A percentile compares a stretch with the other conserved stretches of the same genome.
Conservation (phyloP, 116 monocot species). For the Papilionanthe hybrid region DNA sequence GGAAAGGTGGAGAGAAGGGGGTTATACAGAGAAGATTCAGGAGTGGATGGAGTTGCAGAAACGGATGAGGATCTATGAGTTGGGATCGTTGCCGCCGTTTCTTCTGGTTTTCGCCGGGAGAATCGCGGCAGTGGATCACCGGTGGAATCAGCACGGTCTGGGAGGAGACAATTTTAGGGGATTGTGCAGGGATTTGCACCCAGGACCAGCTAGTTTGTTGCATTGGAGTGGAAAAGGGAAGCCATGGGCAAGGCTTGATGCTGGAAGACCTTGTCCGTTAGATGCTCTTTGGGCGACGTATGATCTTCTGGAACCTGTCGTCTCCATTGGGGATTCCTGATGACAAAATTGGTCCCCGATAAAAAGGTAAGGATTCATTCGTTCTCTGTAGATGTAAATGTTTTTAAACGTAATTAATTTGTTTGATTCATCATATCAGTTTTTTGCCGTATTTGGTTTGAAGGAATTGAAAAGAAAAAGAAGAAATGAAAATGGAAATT, state of each 20-base stretch:
- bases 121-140: slow-evolving; percentile 61
- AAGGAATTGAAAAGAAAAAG: too few relatives aligned
- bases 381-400: too few relatives aligned
- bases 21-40: slow-evolving; percentile 55
- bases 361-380: too few relatives aligned
- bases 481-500: too few relatives aligned
- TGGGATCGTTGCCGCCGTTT: slow-evolving; percentile 69
- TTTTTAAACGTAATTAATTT: too few relatives aligned
- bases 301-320: slow-evolving; percentile 39
- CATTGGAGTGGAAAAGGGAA: slow-evolving; percentile 90
- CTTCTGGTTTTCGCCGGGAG: slow-evolving; percentile 61
- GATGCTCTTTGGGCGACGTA: slow-evolving; percentile 65
- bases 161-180: slow-evolving; percentile 75
- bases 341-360: too few relatives aligned
- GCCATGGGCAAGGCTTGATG: slow-evolving; percentile 70
- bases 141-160: slow-evolving; percentile 86
- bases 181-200: slow-evolving; percentile 50
- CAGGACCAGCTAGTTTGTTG: slow-evolving; percentile 61
- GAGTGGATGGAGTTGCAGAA: slow-evolving; percentile 79
- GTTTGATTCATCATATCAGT: too few relatives aligned
- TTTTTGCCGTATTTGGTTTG: too few relatives aligned
- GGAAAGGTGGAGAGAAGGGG: slow-evolving; percentile 37
- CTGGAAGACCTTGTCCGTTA: slow-evolving; percentile 62
- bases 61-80: slow-evolving; percentile 64
- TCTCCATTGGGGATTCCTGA: slow-evolving; percentile 27